Evolutionary conservation across 345 rosid genomes (phyloP), one percentile per base, ranked within the genome.

Genomic region (Eucalyptus lansdowneana): DNA sequence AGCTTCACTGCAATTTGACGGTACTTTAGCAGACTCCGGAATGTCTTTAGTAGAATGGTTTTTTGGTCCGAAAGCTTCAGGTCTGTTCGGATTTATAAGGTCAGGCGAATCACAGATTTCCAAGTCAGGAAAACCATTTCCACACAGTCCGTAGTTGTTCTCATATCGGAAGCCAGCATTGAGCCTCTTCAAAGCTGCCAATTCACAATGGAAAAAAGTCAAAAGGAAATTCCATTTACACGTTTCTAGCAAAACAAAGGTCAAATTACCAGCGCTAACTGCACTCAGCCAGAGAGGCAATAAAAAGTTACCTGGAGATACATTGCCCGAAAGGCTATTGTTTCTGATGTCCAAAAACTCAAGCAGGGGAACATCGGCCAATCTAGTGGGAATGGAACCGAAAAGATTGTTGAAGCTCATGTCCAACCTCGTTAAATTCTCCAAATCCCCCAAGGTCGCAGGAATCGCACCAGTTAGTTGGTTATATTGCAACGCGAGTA

Each of bases 381-480:
- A 89, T 89, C 92, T 97, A 25, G 93, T 92, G 9, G 99, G 99
- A 88, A 98, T 93, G 56, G 99, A 92, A 89, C 99, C 98, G 72
- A 97, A 97, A 87, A 98, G 95, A 58, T 87, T 80, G 90, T 98
- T 97, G 87, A 94, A 97, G 95, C 99, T 97, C 91, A 97, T 90
- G 89, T 97, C 98, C 90, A 97, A 92, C 96, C 99, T 96, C 2
- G 94, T 93, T 88, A 98, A 90, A 89, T 88, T 89, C 87, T 50
- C 89, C 83, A 97, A 88, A 88, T 94, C 94, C 29, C 99, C 99
- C 93, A 98, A 92, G 91, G 96, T 96, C 13, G 99, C 99, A 40
- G 99, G 99, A 72, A 97, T 94, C 8, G 99, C 99, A 87, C 99
- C 97, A 29, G 97, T 91, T 50, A 98, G 91, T 58, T 88, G 93